Base-by-base conservation (phyloP, 2,329 filamentous ascomycete genomes). In the Colletotrichum abscissum region DNA sequence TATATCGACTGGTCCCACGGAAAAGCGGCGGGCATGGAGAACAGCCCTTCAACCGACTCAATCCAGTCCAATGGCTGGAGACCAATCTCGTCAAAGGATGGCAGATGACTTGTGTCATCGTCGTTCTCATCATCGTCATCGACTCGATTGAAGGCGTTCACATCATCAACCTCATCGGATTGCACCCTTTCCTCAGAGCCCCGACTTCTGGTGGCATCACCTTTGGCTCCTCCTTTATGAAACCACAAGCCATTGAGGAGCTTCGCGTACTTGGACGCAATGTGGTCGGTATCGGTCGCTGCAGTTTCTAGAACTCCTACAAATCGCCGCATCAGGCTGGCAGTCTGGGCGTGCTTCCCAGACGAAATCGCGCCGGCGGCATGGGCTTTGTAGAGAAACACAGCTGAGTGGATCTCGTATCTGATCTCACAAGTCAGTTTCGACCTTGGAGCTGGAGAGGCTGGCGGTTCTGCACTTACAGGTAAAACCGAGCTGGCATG, bases 401-500 rank as follows among this genome's bases (percentile, higher is more conserved):
- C 90, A 0, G 90, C 89, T 0, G 88, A 89, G 77, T 92, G 92
- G 22, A 92, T 92, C 5, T 68, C 66, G 5, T 63, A 63, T 22
- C 66, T 68, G 26, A 42, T 19, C 16, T 42, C 38, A 42, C 38
- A 12, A 42, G 14, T 19, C 5, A 42, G 2, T 19, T 42, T 19
- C 6, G 6, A 19, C 38, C 7, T 4, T 19, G 16, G 16, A 42
- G 38, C 38, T 42, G 5, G 5, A 42, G 38, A 16, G 38, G 38
- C 38, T 42, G 38, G 38, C 9, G 38, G 0, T 42, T 42, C 38
- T 19, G 38, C 57, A 84, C 86, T 72, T 86, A 92, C 33, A 92
- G 81, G 74, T 91, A 92, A 77, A 89, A 92, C 24, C 89, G 85
- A 16, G 91, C 82, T 1, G 90, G 90, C 89, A 92, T 91, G 72